Evolutionary conservation across 257 asterid genomes (phyloP).

Genomic region (Apocynum venetum): DNA sequence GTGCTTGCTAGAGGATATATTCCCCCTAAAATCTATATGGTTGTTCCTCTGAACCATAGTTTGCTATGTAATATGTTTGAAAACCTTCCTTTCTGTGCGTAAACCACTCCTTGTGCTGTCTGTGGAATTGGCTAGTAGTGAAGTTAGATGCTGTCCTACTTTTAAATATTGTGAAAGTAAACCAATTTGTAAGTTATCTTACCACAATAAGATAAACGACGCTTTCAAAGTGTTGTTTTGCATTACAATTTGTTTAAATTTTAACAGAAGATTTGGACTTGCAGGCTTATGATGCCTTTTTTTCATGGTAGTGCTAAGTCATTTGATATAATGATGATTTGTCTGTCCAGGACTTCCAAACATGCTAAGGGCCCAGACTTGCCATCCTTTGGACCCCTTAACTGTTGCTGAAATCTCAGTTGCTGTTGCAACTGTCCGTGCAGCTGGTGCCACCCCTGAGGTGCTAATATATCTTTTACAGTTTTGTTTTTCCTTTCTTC

Average conservation of each 20-base stretch:
- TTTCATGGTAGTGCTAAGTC: background rate
- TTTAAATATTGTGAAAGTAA: background rate
- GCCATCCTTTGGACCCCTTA: constrained; percentile 94
- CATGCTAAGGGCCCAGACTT: constrained; percentile 65
- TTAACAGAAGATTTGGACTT: background rate
- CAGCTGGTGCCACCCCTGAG: constrained; percentile 99
- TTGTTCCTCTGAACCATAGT: background rate
- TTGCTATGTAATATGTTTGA: background rate
- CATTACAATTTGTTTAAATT: background rate
- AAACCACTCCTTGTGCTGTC: background rate
- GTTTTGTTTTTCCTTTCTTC: background rate
- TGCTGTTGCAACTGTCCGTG: constrained; percentile 91
- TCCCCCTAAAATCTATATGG: background rate
- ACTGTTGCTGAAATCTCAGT: constrained; percentile 87
- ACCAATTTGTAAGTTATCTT: background rate
- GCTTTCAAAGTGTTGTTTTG: background rate
- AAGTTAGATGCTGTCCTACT: background rate
- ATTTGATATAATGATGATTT: constrained; percentile 1
- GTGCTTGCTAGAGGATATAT: background rate
- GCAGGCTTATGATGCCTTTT: background rate
- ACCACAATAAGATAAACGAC: background rate
- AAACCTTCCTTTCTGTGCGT: background rate
- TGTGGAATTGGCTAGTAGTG: background rate
- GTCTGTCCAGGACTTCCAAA: constrained; percentile 51
- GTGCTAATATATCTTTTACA: constrained; percentile 21